phyloP scores from a whole-genome alignment of 2,329 filamentous ascomycete species.

The Thermothelomyces thermophilus region DNA sequence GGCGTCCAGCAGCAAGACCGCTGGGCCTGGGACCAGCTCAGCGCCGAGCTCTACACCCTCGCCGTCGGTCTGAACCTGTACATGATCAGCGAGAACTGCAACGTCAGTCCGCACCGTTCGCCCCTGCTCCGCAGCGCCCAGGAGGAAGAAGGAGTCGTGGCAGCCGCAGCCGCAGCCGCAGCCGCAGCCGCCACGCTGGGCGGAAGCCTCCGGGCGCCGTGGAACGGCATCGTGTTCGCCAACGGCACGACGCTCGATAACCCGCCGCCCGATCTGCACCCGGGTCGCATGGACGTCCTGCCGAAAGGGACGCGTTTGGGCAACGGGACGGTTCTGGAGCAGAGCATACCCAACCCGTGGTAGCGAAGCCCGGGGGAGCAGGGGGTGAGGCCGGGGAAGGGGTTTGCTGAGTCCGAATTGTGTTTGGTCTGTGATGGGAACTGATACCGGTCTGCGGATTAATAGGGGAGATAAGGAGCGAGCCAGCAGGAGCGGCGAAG shows the following conservation, averaged over 20 bases:
- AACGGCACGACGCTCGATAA: slow-evolving; percentile 27
- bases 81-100: slow-evolving; percentile 31
- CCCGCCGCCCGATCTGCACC: slow-evolving; percentile 20
- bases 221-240: slow-evolving; percentile 30
- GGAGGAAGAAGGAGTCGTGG: neutral
- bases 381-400: no score
- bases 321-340: slow-evolving; percentile 26
- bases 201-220: slow-evolving; percentile 3
- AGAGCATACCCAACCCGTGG: slow-evolving; percentile 24
- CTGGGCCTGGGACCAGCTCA: slow-evolving; percentile 26
- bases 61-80: slow-evolving; percentile 30
- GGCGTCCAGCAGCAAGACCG: slow-evolving; percentile 27
- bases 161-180: no score
- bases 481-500: neutral
- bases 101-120: slow-evolving; percentile 21
- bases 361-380: neutral
- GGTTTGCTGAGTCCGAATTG: neutral
- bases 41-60: slow-evolving; percentile 30
- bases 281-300: slow-evolving; percentile 10
- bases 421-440: neutral
- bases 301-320: slow-evolving; percentile 19
- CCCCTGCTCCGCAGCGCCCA: slow-evolving; percentile 10
- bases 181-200: no score
- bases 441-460: neutral
- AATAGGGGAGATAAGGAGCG: no score